Evolutionary conservation across 1,284 basidiomycete genomes (phyloP).

Genomic region (Naganishia sp.): DNA sequence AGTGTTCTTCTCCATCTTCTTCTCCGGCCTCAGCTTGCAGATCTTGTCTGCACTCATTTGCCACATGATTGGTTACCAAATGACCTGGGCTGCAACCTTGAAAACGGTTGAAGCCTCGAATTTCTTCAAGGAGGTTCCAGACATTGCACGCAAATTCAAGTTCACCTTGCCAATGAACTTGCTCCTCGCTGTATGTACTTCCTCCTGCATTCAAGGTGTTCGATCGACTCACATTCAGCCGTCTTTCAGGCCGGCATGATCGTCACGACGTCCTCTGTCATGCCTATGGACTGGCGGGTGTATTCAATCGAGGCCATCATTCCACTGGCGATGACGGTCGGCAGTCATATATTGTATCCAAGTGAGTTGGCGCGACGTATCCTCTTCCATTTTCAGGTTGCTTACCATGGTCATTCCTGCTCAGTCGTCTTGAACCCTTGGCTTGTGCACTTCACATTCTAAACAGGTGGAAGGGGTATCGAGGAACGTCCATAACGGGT

Average conservation of each 20-base stretch:
- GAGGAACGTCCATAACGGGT: not conserved
- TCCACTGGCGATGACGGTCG: slow-evolving; percentile 41
- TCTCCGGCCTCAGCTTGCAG: slow-evolving; percentile 73
- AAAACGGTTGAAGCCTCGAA: slow-evolving; percentile 71
- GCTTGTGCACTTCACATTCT: slow-evolving; percentile 57
- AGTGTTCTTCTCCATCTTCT: slow-evolving; percentile 74
- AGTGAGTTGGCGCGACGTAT: slow-evolving; percentile 35
- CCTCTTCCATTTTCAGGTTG: not conserved
- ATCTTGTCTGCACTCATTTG: slow-evolving; percentile 71
- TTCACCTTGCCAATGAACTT: slow-evolving; percentile 38
- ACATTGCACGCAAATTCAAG: slow-evolving; percentile 73
- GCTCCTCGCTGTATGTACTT: not conserved
- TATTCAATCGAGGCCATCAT: slow-evolving; percentile 39
- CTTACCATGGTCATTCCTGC: slow-evolving; percentile 31
- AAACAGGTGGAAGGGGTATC: slow-evolving; percentile 34
- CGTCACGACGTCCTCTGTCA: slow-evolving; percentile 36
- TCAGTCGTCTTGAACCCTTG: slow-evolving; percentile 26
- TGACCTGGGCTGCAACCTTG: slow-evolving; percentile 66
- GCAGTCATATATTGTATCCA: slow-evolving; percentile 42
- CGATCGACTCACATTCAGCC: not conserved
- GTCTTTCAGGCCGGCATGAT: slow-evolving; percentile 39
- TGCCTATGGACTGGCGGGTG: slow-evolving; percentile 42
- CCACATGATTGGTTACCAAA: slow-evolving; percentile 79
- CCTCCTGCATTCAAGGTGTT: not conserved
- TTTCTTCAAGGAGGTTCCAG: slow-evolving; percentile 79